Evolutionary conservation across 1,284 basidiomycete species (phyloP), one percentile per base, ranked within the genome.

Genomic region (Ceratobasidium sp.): DNA sequence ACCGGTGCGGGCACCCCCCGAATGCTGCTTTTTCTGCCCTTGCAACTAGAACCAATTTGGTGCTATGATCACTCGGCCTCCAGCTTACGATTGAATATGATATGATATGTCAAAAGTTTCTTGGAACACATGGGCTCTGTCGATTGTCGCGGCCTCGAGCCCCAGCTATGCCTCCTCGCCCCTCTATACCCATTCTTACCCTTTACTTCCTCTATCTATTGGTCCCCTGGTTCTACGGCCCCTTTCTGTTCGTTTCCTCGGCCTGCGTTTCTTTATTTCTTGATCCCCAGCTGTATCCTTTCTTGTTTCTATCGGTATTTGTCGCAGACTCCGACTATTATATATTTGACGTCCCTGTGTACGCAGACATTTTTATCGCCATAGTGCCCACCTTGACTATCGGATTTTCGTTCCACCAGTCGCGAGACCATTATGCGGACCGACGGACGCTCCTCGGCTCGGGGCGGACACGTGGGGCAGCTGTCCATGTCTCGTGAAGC

Each of bases 301-400:
- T 60, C 33, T 25, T 60, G 56, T 71, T 58, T 71, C 69, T 71
- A 71, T 71, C 61, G 69, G 58, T 71, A 70, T 70, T 59, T 42
- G 53, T 40, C 8, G 48, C 62, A 64, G 62, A 51, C 62, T 64
- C 62, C 33, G 48, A 46, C n/a, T 38, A 40, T 21, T 70, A 49
- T 71, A 60, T 61, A 60, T 60, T 56, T 70, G 23, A 36, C 53
- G 53, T 46, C 53, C 36, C 40, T 64, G 56, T 59, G 60, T 62
- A 46, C 44, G 48, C 62, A 64, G 62, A 48, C 42, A 46, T 59
- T 59, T 61, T 61, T 71, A 71, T 61, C 44, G 21, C 38, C 66
- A 42, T 53, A 60, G 23, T 38, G 36, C 18, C 16, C 18, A 23
- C 21, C 33, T 36, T 33, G 25, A 60, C 36, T 51, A 64, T 64